phyloP scores from a whole-genome alignment of 345 rosid genomes.

The Syzygium aromaticum region DNA sequence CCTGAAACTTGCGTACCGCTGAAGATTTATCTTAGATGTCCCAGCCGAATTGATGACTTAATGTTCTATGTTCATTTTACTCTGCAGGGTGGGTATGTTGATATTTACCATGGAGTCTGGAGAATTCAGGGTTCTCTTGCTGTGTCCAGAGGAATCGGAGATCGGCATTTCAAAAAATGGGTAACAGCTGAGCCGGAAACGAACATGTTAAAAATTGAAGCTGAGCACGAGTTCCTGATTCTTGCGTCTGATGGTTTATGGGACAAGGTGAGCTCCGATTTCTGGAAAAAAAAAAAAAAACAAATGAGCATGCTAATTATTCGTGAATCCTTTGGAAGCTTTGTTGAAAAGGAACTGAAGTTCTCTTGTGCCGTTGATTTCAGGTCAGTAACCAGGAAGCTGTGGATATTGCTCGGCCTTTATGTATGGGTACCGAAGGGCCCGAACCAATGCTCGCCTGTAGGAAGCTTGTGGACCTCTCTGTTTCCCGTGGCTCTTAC shows the following conservation, averaged over 20 bases:
- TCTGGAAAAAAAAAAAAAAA: neutral
- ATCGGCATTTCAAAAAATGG: slow-evolving; percentile 67
- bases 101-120: slow-evolving; percentile 67
- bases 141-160: slow-evolving; percentile 85
- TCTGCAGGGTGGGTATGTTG: slow-evolving; percentile 79
- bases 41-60: neutral
- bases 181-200: slow-evolving; percentile 90
- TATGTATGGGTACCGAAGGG: slow-evolving; percentile 25
- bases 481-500: slow-evolving; percentile 50
- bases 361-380: neutral
- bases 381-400: slow-evolving; percentile 95
- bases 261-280: slow-evolving; percentile 53
- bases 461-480: slow-evolving; percentile 66
- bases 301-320: neutral
- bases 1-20: neutral
- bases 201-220: slow-evolving; percentile 29
- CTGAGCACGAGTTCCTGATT: slow-evolving; percentile 67
- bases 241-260: slow-evolving; percentile 97
- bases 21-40: neutral
- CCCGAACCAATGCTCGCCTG: slow-evolving; percentile 49
- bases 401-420: slow-evolving; percentile 56
- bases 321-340: neutral
- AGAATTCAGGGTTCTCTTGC: slow-evolving; percentile 86
- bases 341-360: neutral
- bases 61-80: neutral